Base-by-base conservation (phyloP, 2,329 filamentous ascomycete species). In the Penicillium janthinellum region DNA sequence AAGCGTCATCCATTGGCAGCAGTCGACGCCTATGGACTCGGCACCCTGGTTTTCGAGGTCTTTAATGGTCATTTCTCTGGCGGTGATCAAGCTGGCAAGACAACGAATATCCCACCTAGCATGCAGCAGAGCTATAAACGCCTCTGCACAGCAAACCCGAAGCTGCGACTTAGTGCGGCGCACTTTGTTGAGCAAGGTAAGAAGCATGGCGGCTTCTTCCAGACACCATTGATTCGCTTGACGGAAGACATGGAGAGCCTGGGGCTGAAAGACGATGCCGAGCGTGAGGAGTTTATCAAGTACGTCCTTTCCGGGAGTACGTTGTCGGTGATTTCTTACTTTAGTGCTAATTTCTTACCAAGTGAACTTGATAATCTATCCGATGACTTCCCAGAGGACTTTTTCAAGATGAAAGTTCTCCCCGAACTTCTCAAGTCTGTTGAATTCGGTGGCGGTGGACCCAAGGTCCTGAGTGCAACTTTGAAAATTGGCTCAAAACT, bases 361-460 rank as follows among this genome's bases (percentile, higher is more conserved):
- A 84, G 82, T 66, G 91, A 96, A 70, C 84, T 99, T 5, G 92
- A 96, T 66, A 84, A 90, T 60, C 83, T 97, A 5, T 90, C 92
- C 0, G 92, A 97, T 66, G 93, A 99, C 75, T 97, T 98, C 62
- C 95, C 95, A 0, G 94, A 97, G 72, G 95, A 98, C 60, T 99
- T 96, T 75, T 96, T 98, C 82, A 96, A 96, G 73, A 90, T 96
- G 84, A 99, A 98, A 72, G 88, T 99, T 3, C 82, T 99, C 8
- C 95, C 95, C 0, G 95, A 99, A 73, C 81, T 99, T 34, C 83
- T 99, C n/a, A 99, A 98, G 73, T 96, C 93, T 0, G 92, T 98
- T n/a, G 95, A 99, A 71, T 99, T 97, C 75, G 95, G 95, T 7
- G 95, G 94, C 11, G 95, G 95, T 31, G 95, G 95, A 0, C 91